These are phyloP conservation scores for Boletus vinaceobasis DNA, from an alignment of 768 basidiomycete species.

Conservation along the genomic window DNA sequence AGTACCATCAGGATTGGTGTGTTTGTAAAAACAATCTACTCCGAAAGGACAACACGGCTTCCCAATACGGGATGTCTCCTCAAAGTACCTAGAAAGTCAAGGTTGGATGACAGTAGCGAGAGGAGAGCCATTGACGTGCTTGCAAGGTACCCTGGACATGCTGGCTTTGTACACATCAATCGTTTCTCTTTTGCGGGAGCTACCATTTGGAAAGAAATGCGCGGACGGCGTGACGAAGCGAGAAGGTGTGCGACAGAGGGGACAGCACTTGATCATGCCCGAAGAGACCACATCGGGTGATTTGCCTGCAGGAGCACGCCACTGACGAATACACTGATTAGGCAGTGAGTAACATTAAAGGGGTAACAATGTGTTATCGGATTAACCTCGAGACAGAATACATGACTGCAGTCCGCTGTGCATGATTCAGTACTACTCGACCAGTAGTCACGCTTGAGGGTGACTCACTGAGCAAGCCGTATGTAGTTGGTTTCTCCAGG, in stretches of 20 bases:
- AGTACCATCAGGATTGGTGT: slow-evolving; percentile 64
- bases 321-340: slow-evolving; percentile 69
- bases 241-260: slow-evolving; percentile 67
- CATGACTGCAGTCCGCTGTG: slow-evolving; percentile 68
- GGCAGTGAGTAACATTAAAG: slow-evolving; percentile 4
- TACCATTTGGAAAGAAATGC: slow-evolving; percentile 55
- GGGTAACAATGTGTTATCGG: neutral
- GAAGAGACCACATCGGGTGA: slow-evolving; percentile 48
- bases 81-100: slow-evolving; percentile 52
- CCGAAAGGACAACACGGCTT: slow-evolving; percentile 74
- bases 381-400: slow-evolving; percentile 70
- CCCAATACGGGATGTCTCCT: slow-evolving; percentile 41
- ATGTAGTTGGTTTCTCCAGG: slow-evolving; percentile 66
- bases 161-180: slow-evolving; percentile 66
- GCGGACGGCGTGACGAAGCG: slow-evolving; percentile 73
- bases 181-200: slow-evolving; percentile 48
- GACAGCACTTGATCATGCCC: slow-evolving; percentile 70
- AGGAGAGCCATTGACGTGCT: slow-evolving; percentile 35
- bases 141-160: slow-evolving; percentile 69
- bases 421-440: slow-evolving; percentile 5
- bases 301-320: slow-evolving; percentile 64
- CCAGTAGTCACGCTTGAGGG: neutral
- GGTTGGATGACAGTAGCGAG: neutral
- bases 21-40: slow-evolving; percentile 77
- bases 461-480: slow-evolving; percentile 61